Evolutionary conservation across 148 eudicot genomes (phyloP), one percentile per base, ranked within the genome.

Genomic region (Rhododendron molle): DNA sequence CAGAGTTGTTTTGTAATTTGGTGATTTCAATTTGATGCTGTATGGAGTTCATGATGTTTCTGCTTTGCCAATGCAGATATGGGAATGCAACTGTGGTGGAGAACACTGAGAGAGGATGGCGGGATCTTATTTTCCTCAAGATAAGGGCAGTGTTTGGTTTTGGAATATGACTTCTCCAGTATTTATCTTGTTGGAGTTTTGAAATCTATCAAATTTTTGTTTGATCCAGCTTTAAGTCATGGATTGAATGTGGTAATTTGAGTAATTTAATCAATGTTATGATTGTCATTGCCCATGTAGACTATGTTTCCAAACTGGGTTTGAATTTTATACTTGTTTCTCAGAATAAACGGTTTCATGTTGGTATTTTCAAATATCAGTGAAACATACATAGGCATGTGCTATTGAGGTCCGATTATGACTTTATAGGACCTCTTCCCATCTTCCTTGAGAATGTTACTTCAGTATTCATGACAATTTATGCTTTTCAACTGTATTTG

Each of bases 81-180:
- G 99, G 99, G 3, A 97, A 97, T 89, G 93, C 97, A 72, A 97
- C 99, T 12, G 99, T 97, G 88, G 98, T 92, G 83, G 99, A 97
- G 90, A 97, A 97, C 87, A 97, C 99, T 0, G 99, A 97, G 88
- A 94, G 98, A 87, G 99, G 99, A 46, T 97, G 99, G 99, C 87
- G 98, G 80, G 99, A 97, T 92, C 95, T 97, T 15, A 97, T 97
- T 78, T 94, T 97, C 92, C 92, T 93, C 90, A 95, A 88, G 93
- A 93, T 97, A 84, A 91, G 98, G 23, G 99, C 98, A 9, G 94
- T 97, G 84, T 97, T 97, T 87, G 99, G 99, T 82, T 97, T 96
- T 88, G 98, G 99, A 54, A 90, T 96, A 76, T 96, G 89, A 91
- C 80, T 38, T 52, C 43, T 78, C 44, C 30, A 16, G 38, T 34